phyloP scores from a whole-genome alignment of 345 rosid genomes.

The Populus simonii region DNA sequence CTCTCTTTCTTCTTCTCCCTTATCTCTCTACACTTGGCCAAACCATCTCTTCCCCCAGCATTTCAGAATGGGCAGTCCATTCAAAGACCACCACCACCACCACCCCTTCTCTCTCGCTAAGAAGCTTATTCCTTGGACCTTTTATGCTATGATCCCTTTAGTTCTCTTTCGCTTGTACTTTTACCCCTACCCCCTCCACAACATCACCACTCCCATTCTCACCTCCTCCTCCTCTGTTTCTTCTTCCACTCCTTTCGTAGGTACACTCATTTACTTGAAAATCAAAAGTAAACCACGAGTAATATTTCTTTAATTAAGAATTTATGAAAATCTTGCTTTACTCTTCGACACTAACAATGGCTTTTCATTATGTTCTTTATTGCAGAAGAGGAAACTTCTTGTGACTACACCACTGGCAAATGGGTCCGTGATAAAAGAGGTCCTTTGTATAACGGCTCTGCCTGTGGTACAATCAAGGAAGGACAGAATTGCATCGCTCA shows the following conservation, averaged over 20 bases:
- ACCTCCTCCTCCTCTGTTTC: conserved; percentile 4
- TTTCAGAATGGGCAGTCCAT: conserved; percentile 43
- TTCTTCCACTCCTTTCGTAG: conserved; percentile 20
- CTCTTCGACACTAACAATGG: background rate
- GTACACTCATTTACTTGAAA: conserved; percentile 15
- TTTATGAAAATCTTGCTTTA: background rate
- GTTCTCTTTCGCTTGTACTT: conserved; percentile 51
- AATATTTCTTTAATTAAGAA: background rate
- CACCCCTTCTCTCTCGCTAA: conserved; percentile 21
- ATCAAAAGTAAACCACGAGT: background rate
- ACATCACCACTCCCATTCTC: conserved; percentile 15
- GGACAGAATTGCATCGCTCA: conserved; percentile 82
- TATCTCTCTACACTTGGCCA: background rate
- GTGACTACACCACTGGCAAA: conserved; percentile 68
- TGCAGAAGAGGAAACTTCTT: conserved; percentile 47
- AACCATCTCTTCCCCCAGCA: background rate
- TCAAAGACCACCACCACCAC: conserved; percentile 29
- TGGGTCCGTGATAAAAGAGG: conserved; percentile 72
- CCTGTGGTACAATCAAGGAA: conserved; percentile 76
- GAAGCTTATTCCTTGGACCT: conserved; percentile 45
- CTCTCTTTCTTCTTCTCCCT: background rate
- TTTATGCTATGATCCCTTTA: conserved; percentile 39
- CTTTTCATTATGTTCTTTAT: background rate
- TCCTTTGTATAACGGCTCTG: conserved; percentile 73
- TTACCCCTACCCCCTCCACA: conserved; percentile 31